A percentile compares a stretch with the other conserved stretches of the same genome.
Evolutionary conservation across 1,139 yeast species (phyloP).

Genomic region (Scheffersomyces cryptocercus): DNA sequence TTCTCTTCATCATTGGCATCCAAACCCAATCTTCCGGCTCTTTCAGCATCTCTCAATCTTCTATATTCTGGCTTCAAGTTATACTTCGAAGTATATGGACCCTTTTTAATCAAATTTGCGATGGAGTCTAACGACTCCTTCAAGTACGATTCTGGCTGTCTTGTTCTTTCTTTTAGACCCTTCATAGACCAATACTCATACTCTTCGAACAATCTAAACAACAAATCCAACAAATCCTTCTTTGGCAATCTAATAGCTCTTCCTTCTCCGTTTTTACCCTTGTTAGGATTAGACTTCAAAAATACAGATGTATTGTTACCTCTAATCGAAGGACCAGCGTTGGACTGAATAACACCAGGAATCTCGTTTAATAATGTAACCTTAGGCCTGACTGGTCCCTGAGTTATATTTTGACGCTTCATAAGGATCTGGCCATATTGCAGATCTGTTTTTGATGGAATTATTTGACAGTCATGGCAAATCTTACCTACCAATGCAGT

Average conservation of each 20-base stretch:
- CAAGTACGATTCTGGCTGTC: slow-evolving; percentile 92
- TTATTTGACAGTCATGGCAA: slow-evolving; percentile 87
- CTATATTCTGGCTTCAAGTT: slow-evolving; percentile 88
- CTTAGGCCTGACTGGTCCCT: slow-evolving; percentile 57
- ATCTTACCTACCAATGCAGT: slow-evolving; percentile 86
- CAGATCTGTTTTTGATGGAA: slow-evolving; percentile 74
- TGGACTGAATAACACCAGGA: slow-evolving; percentile 84
- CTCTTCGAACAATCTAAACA: slow-evolving; percentile 88
- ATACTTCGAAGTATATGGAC: slow-evolving; percentile 93
- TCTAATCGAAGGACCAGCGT: slow-evolving; percentile 79
- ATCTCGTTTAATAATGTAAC: slow-evolving; percentile 81
- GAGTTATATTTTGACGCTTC: slow-evolving; percentile 50
- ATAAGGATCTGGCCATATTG: slow-evolving; percentile 56
- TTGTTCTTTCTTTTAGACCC: slow-evolving; percentile 89
- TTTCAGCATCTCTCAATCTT: slow-evolving; percentile 74
- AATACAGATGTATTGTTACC: slow-evolving; percentile 65
- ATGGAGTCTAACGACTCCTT: slow-evolving; percentile 89
- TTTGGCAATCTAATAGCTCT: slow-evolving; percentile 94
- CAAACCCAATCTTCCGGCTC: slow-evolving; percentile 62
- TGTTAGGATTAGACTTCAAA: slow-evolving; percentile 43
- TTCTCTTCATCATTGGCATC: slow-evolving; percentile 38
- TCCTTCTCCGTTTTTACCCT: slow-evolving; percentile 59
- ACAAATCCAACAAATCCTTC: slow-evolving; percentile 83
- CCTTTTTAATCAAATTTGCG: slow-evolving; percentile 87
- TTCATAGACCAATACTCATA: slow-evolving; percentile 97